Evolutionary conservation across 2,329 filamentous ascomycete genomes (phyloP), one percentile per base, ranked within the genome.

Genomic region (Harringtonia lauricola): DNA sequence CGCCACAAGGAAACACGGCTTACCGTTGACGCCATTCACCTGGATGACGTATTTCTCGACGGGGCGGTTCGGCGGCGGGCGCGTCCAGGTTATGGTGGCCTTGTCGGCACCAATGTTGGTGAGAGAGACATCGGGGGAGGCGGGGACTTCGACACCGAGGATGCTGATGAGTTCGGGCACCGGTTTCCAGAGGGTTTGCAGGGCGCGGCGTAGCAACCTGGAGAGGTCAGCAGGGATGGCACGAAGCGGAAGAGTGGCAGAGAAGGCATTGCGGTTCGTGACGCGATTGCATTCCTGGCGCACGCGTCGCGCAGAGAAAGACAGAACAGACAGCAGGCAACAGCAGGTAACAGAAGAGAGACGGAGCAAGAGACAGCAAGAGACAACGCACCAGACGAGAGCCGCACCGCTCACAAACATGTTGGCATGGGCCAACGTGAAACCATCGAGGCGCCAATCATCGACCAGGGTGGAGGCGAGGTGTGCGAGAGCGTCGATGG

Each of bases 71-170:
- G 66, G 61, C 3, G 70, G 76, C 1, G 86, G 82, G 47, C 81
- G 76, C 49, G 88, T 86, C 92, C 92, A 98, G 61, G 89, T 88
- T 36, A 98, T 72, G 26, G 89, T 85, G 28, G 94, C 85, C 45
- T 88, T 86, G 59, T 94, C 86, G 24, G 86, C 74, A 53, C 83
- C 85, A 54, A 98, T 92, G 50, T 85, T 87, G 44, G 90, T 87
- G 29, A 98, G 77, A 42, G 88, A 94, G 34, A 96, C 84, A 58
- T 89, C 81, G 42, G 92, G 92, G 21, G 86, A 74, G 49, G 88
- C 82, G 48, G 92, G 92, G 41, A 98, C 90, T 58, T 98, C 92
- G 59, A 96, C 81, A 47, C 90, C 89, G 39, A 98, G 79, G 40
- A 95, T 86, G 54, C 81, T 81, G 55, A 96, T 89, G 39, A 98